phyloP scores from a whole-genome alignment of 371 early-diverging fungal genomes.

The Rhizopus arrhizus region DNA sequence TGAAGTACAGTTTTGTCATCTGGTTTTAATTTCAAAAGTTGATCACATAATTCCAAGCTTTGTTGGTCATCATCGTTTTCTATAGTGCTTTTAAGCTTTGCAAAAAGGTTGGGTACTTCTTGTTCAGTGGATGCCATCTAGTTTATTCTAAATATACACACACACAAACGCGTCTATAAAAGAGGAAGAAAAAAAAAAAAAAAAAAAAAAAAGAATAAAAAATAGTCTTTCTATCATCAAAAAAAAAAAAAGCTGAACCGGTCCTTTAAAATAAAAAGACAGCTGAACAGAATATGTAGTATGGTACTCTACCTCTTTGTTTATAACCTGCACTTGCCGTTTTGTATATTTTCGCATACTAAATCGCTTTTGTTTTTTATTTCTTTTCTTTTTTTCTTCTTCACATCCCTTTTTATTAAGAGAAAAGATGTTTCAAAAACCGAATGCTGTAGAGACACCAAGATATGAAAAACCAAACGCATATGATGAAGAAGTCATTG shows the following conservation, averaged over 20 bases:
- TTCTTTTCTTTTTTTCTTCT: neutral
- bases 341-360: neutral
- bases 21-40: conserved; percentile 51
- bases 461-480: conserved; percentile 32
- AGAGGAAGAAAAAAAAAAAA: neutral
- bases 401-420: neutral
- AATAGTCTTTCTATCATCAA: neutral
- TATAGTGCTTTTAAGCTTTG: conserved; percentile 34
- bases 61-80: conserved; percentile 42
- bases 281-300: too few relatives aligned
- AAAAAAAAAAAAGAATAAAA: neutral
- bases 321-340: neutral
- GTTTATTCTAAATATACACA: neutral
- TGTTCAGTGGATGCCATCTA: conserved; percentile 36
- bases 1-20: conserved; percentile 61
- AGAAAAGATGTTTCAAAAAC: conserved; percentile 16
- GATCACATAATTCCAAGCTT: conserved; percentile 37
- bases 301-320: neutral
- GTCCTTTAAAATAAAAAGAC: conserved; percentile 3
- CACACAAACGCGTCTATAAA: neutral
- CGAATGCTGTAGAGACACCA: conserved; percentile 22
- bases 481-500: conserved; percentile 22
- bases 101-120: conserved; percentile 33
- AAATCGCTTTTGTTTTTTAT: neutral
- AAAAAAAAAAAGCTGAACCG: conserved; percentile 9